Evolutionary conservation across 345 rosid genomes (phyloP).

Genomic region (Hevea brasiliensis): DNA sequence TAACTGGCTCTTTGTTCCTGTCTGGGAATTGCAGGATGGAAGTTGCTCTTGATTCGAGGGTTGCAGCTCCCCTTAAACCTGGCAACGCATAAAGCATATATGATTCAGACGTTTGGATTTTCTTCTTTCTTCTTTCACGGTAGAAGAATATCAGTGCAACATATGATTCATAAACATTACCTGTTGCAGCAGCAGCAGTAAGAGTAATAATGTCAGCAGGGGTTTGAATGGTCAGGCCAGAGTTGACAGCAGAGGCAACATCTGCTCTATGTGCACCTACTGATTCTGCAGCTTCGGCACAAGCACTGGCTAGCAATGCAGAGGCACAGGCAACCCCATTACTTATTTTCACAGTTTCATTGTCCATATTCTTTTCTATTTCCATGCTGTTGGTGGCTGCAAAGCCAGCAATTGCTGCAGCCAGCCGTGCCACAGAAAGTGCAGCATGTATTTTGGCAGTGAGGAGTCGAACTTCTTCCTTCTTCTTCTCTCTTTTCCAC

Average conservation of each 20-base stretch:
- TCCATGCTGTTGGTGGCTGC: constrained; percentile 1
- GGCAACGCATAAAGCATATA: not conserved
- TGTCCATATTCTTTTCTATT: not conserved
- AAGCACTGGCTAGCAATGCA: constrained; percentile 12
- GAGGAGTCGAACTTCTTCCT: constrained; percentile 1
- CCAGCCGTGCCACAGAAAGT: constrained; percentile 10
- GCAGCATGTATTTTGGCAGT: constrained; percentile 15
- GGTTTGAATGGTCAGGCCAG: constrained; percentile 10
- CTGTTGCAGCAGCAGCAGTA: constrained; percentile 12
- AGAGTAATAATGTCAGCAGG: constrained; percentile 11
- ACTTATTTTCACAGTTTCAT: not conserved
- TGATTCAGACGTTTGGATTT: no score
- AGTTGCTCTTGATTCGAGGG: constrained; percentile 1
- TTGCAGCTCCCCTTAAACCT: constrained; percentile 15
- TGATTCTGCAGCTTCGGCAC: constrained; percentile 15
- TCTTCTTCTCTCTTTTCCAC: not conserved
- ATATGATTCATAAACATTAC: constrained; percentile 1
- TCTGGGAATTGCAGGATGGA: not conserved
- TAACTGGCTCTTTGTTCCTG: not conserved
- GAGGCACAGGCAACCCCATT: constrained; percentile 9
- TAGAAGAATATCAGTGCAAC: not conserved
- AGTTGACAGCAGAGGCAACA: constrained; percentile 5
- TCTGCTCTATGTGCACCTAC: constrained; percentile 1
- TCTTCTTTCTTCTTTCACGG: no score
- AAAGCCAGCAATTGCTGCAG: constrained; percentile 14